Conservation (phyloP, 371 early-diverging fungal genomes). For the Apophysomyces sp. region DNA sequence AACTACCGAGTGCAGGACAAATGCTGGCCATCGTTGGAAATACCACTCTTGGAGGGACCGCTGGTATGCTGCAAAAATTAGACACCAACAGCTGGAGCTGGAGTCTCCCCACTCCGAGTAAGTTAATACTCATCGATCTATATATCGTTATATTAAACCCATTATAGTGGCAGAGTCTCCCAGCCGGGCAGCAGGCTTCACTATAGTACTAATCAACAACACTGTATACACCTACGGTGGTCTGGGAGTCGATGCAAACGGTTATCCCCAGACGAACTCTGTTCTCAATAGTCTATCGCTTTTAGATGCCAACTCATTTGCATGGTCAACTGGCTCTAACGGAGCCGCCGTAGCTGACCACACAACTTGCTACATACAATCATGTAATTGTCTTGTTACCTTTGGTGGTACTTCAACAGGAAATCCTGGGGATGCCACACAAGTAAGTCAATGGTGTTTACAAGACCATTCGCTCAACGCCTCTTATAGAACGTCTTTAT, state of each 20-base stretch:
- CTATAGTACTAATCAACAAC: constrained; percentile 33
- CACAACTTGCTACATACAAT: constrained; percentile 40
- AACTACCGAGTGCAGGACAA: constrained; percentile 39
- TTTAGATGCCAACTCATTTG: constrained; percentile 39
- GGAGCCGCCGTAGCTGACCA: constrained; percentile 44
- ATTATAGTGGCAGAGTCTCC: constrained; percentile 11
- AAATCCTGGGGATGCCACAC: constrained; percentile 31
- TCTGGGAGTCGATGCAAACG: constrained; percentile 32
- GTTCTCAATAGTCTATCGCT: constrained; percentile 38
- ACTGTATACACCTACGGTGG: constrained; percentile 49
- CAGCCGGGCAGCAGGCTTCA: constrained; percentile 19
- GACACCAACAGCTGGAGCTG: constrained; percentile 47
- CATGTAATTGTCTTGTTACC: constrained; percentile 41
- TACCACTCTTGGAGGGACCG: constrained; percentile 28
- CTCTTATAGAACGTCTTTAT: constrained; percentile 24
- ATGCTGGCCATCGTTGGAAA: constrained; percentile 36
- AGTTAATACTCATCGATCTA: neutral
- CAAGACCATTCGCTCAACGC: neutral
- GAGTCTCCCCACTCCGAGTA: constrained; percentile 48
- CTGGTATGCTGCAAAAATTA: constrained; percentile 39
- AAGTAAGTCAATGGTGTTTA: constrained; percentile 14
- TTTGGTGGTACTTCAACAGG: constrained; percentile 53
- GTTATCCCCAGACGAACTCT: constrained; percentile 21
- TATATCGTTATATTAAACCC: neutral
- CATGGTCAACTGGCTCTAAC: constrained; percentile 39